Base-by-base conservation (phyloP, 345 rosid species). In the Salix viminalis region DNA sequence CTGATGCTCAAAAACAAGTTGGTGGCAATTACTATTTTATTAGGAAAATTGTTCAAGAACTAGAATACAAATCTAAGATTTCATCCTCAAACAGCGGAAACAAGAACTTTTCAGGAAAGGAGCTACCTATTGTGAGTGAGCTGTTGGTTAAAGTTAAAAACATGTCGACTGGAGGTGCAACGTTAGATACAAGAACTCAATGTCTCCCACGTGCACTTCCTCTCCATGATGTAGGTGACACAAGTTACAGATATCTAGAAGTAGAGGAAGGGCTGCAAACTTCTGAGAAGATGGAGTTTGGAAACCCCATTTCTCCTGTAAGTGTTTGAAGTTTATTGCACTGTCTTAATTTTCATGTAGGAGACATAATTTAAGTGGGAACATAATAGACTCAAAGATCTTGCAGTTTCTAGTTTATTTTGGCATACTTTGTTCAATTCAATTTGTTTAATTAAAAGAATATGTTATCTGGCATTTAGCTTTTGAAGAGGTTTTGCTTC, bases 1-100 rank as follows among this genome's bases (percentile, higher is more conserved):
- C 52, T 41, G 77, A 58, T 67, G 75, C 79, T 74, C 8, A 10
- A 42, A 77, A 78, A 44, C 76, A 88, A 70, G 87, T 81, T 48
- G 88, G 91, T 77, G 90, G 88, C 34, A 3, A 56, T 79, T 79
- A 67, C 75, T 87, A 88, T 71, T 52, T 75, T 39, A 60, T 82
- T 68, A 77, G 79, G 61, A 48, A 34, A 64, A 62, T 87, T 42
- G 26, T 87, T 69, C 86, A 85, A 77, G 88, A 85, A 79, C 26
- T 85, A 54, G 75, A 77, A 56, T 75, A 44, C 58, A 68, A 75
- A 19, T 84, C 80, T 65, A 84, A 83, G 61, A 5, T 71, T 37
- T 39, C 72, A 69, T 62, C 81, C 46, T 54, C 77, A 46, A 75
- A 72, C 13, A 68, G 26, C 42, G 72, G 72, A 39, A 42, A 28